Base-by-base conservation (phyloP, 352 stramenopile species). In the Pythium folliculosum region DNA sequence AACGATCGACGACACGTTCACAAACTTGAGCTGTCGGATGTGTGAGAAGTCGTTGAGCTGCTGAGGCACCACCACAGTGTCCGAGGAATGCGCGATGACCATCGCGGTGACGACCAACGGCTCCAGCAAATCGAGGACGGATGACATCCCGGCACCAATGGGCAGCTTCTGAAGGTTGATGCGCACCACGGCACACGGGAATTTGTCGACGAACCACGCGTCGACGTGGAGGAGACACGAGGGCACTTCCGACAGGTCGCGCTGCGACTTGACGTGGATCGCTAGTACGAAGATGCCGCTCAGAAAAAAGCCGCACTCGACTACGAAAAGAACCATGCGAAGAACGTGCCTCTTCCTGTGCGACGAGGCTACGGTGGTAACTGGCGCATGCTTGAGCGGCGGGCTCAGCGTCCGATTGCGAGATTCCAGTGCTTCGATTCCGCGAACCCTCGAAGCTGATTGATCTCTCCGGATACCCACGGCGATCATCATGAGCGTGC, bases 161-260 rank as follows among this genome's bases (percentile, higher is more conserved):
- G 32, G 14, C 8, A 35, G 38, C 8, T 22, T 52, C 23, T 40
- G 38, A 22, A 56, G 67, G 19, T 55, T 66, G 27, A 50, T 47
- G 14, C 63, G 32, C n/a, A 71, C 9, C 0, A 71, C 57, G 0
- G 45, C 37, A 58, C 65, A 71, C 4, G 57, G 48, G 25, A 60
- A 67, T 30, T 67, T 66, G 19, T 27, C 19, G 0, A 35, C 45
- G 25, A 71, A 63, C 65, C 65, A 71, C 9, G 65, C 38, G 50
- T 67, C 49, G 2, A 53, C 40, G 19, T 71, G 60, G 17, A 66
- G 50, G 2, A 44, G 21, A 54, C 60, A 66, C 5, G 12, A 30
- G 9, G 60, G 50, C 2, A 52, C 38, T 19, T 59, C 14, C 8
- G 37, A 38, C 25, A n/a, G 1, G 14, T 52, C 38, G 5, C 43